Evolutionary conservation across 805 yeast genomes (phyloP), one percentile per base, ranked within the genome.

Genomic region (Starmerella vaccinii): DNA sequence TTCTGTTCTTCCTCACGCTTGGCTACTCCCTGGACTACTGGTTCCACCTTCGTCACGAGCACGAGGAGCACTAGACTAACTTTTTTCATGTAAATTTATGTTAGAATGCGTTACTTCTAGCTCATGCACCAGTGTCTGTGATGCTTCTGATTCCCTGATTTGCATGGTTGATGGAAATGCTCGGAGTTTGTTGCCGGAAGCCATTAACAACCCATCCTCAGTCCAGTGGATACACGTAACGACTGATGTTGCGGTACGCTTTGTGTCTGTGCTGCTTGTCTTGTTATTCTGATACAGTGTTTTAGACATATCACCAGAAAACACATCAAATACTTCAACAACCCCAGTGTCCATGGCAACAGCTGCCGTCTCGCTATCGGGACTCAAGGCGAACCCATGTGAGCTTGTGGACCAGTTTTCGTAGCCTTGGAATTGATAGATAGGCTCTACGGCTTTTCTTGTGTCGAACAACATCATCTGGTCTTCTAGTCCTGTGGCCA

Each of bases 1-100:
- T 87, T 55, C 64, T 77, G 52, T 77, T 76, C 67, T 69, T 87
- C 69, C 68, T 86, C 60, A 67, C 77, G 58, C 73, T 84, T 53
- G 96, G 97, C 64, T 89, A 89, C 83, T 76, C 87, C 58, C 74
- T 86, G 73, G 96, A 89, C 75, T 89, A 89, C 80, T 84, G 82
- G 76, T 79, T 86, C 81, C 97, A 90, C 75, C 79, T 67, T 39
- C 59, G 68, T 26, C 63, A 61, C 60, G 62, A 61, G 58, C 48
- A 49, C 52, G 53, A 50, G 54, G 44, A 49, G 32, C 49, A 46
- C 40, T 47, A 32, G 15, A 23, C 23, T n/a, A 47, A n/a, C 9
- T 24, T 18, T 35, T 34, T 16, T 26, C 24, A 23, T 37, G 35
- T 45, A 37, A 26, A 45, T 45, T 35, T 30, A 43, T 43, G 45